These are phyloP conservation scores for Candida pseudoviswanathii DNA, from an alignment of 1,139 yeast genomes.

Conservation along the genomic window DNA sequence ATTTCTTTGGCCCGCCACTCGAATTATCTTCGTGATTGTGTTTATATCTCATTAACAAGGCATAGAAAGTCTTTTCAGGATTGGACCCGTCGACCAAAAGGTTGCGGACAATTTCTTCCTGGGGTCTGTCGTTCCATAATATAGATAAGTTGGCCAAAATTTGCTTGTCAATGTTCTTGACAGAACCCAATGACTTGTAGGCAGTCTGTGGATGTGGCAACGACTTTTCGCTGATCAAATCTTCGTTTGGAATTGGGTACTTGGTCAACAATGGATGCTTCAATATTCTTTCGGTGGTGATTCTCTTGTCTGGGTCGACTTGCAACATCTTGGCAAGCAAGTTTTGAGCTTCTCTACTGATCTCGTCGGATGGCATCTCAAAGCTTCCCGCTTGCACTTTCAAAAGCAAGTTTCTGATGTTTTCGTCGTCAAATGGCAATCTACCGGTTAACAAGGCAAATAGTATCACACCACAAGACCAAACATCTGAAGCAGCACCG, in stretches of 20 bases:
- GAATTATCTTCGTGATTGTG: slow-evolving; percentile 46
- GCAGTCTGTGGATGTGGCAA: slow-evolving; percentile 69
- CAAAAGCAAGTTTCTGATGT: slow-evolving; percentile 64
- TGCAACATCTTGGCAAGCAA: slow-evolving; percentile 71
- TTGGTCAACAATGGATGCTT: slow-evolving; percentile 73
- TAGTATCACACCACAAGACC: slow-evolving; percentile 85
- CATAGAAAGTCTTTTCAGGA: slow-evolving; percentile 77
- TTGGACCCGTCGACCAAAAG: slow-evolving; percentile 59
- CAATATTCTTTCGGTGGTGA: slow-evolving; percentile 74
- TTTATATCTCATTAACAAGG: slow-evolving; percentile 59
- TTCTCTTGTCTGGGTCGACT: slow-evolving; percentile 76
- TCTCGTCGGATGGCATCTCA: slow-evolving; percentile 64
- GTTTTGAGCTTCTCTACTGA: slow-evolving; percentile 70
- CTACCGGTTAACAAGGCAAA: slow-evolving; percentile 80
- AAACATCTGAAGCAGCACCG: slow-evolving; percentile 82
- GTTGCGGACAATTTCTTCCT: slow-evolving; percentile 55
- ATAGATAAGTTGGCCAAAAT: slow-evolving; percentile 70
- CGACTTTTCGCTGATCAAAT: slow-evolving; percentile 51
- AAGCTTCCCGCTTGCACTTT: slow-evolving; percentile 77
- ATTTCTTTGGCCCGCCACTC: slow-evolving; percentile 19
- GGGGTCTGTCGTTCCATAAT: slow-evolving; percentile 72
- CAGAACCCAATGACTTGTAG: slow-evolving; percentile 47
- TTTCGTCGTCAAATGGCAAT: slow-evolving; percentile 81
- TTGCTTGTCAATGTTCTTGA: slow-evolving; percentile 58
- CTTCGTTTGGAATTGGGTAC: slow-evolving; percentile 57